phyloP scores from a whole-genome alignment of 2,329 filamentous ascomycete genomes.

The Scedosporium apiospermum region DNA sequence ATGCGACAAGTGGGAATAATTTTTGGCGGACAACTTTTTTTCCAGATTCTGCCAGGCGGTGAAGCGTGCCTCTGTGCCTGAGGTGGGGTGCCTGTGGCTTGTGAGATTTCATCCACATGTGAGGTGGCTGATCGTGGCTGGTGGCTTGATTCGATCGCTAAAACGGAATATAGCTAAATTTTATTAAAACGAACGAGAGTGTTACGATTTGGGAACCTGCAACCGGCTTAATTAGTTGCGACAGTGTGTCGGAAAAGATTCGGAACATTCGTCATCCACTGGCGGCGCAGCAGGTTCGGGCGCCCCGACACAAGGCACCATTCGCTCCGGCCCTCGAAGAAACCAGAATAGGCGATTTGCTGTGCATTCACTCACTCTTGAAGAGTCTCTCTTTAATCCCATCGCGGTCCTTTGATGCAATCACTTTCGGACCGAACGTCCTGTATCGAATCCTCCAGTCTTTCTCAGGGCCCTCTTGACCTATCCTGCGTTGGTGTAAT shows the following conservation, averaged over 20 bases:
- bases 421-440: neutral
- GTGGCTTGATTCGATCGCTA: too few relatives aligned
- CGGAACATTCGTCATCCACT: constrained; percentile 7
- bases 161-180: too few relatives aligned
- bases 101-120: too few relatives aligned
- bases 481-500: neutral
- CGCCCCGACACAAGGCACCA: constrained; percentile 6
- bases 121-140: too few relatives aligned
- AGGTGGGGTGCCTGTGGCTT: neutral
- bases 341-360: neutral
- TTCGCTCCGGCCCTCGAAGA: neutral
- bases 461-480: neutral
- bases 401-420: neutral
- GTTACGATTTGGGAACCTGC: neutral
- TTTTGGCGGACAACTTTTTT: constrained; percentile 4
- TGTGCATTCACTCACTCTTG: neutral
- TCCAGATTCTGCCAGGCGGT: constrained; percentile 6
- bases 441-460: neutral
- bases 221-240: neutral
- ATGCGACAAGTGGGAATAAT: neutral
- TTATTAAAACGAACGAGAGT: neutral
- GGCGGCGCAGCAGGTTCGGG: constrained; percentile 2
- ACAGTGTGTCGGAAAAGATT: constrained; percentile 5
- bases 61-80: neutral
- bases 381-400: neutral